Evolutionary conservation across 176 grass and related monocot genomes (phyloP).

Genomic region (Miscanthus lutarioriparius): DNA sequence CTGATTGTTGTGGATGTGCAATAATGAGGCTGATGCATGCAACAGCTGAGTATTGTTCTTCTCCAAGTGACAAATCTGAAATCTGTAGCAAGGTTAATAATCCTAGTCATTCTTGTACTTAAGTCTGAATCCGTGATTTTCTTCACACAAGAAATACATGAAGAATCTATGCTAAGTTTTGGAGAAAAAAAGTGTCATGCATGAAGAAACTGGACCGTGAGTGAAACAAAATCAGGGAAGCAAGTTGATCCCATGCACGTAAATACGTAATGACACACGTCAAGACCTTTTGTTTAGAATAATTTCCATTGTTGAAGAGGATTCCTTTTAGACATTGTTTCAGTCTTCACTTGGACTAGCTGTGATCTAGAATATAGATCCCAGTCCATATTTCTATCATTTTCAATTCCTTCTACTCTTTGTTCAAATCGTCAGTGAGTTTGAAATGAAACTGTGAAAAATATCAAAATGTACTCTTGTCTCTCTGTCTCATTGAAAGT

Average conservation of each 20-base stretch:
- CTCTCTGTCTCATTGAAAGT: neutral
- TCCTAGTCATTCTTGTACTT: neutral
- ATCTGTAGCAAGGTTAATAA: neutral
- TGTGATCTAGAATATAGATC: neutral
- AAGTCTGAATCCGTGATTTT: neutral
- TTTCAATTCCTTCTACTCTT: neutral
- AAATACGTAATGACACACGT: neutral
- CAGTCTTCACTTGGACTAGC: neutral
- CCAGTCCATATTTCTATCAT: neutral
- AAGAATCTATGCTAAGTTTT: neutral
- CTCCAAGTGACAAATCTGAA: neutral
- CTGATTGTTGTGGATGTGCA: too few species aligned
- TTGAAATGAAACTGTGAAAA: slow-evolving; percentile 2
- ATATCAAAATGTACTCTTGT: neutral
- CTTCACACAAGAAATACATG: neutral
- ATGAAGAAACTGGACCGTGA: neutral
- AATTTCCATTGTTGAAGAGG: neutral
- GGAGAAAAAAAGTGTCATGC: neutral
- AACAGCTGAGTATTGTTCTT: neutral
- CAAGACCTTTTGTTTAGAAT: neutral
- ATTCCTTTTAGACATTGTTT: neutral
- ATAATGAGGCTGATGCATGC: too few species aligned
- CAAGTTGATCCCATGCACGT: neutral
- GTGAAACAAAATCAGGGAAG: neutral
- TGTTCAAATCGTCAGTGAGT: neutral